Evolutionary conservation across 2,329 filamentous ascomycete species (phyloP).

Genomic region (Amauroascus verrucosus): DNA sequence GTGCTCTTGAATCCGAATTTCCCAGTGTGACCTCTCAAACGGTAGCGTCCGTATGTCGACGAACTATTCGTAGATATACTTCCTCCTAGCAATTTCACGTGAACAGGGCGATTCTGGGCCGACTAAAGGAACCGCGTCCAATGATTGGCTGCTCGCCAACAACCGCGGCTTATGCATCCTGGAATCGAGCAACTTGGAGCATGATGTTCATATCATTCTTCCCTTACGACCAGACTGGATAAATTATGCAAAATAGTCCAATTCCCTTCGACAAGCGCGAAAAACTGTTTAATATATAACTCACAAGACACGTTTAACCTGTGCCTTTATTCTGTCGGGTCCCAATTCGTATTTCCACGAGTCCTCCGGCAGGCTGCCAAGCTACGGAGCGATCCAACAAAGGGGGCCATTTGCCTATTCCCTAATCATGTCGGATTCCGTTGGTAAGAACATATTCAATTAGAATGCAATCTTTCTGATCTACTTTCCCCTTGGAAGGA

Average conservation of each 20-base stretch:
- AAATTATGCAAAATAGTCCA: neutral
- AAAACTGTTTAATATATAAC: neutral
- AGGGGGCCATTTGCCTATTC: neutral
- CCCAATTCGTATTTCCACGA: neutral
- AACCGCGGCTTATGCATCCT: constrained; percentile 8
- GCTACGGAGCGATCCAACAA: neutral
- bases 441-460: constrained; percentile 29
- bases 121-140: neutral
- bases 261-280: neutral
- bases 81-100: constrained; percentile 7
- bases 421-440: constrained; percentile 37
- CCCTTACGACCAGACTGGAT: neutral
- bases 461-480: neutral
- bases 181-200: neutral
- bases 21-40: no score
- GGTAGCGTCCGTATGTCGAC: no score
- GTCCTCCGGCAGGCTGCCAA: neutral
- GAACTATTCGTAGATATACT: no score
- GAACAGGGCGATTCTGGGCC: neutral
- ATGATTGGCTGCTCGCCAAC: constrained; percentile 6
- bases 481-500: neutral
- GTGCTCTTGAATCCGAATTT: neutral
- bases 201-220: neutral
- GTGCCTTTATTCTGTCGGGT: neutral
- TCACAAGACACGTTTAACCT: neutral